A percentile compares a stretch with the other conserved stretches of the same genome.
Evolutionary conservation across 2,329 filamentous ascomycete species (phyloP).

Genomic region (Geosmithia flava): DNA sequence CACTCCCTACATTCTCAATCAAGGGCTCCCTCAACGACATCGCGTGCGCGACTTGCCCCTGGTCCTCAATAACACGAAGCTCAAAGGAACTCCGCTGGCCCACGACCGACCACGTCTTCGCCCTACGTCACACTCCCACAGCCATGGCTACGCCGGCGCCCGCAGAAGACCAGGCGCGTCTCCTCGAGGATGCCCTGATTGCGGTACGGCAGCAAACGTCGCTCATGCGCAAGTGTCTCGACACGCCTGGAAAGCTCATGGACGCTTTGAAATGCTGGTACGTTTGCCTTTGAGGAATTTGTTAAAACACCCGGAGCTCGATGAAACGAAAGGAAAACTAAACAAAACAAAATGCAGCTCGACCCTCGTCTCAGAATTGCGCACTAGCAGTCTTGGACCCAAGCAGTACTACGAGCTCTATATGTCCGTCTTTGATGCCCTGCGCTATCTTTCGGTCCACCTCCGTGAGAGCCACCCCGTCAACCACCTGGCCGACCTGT

Average conservation of each 20-base stretch:
- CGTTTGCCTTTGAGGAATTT: slow-evolving; percentile 18
- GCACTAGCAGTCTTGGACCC: slow-evolving; percentile 91
- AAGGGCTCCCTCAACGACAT: neutral
- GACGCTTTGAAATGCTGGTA: slow-evolving; percentile 99
- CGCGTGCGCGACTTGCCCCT: neutral
- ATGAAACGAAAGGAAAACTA: slow-evolving; percentile 2
- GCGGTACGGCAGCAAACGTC: slow-evolving; percentile 95
- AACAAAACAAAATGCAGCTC: slow-evolving; percentile 45
- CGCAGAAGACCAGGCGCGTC: slow-evolving; percentile 72
- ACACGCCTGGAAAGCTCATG: slow-evolving; percentile 97
- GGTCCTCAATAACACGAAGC: neutral
- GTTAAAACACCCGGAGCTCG: slow-evolving; percentile 1
- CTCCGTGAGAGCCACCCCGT: slow-evolving; percentile 94
- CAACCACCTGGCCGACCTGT: slow-evolving; percentile 94
- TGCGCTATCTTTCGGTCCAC: slow-evolving; percentile 92
- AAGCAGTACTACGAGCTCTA: slow-evolving; percentile 99
- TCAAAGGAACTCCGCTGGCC: slow-evolving; percentile 1
- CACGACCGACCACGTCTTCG: neutral
- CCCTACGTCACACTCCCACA: neutral
- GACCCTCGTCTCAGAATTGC: slow-evolving; percentile 93
- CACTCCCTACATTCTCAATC: neutral
- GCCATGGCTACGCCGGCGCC: slow-evolving; percentile 43
- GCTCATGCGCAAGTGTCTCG: slow-evolving; percentile 95
- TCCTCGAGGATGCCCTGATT: slow-evolving; percentile 92
- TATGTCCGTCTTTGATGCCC: slow-evolving; percentile 96